A percentile compares a stretch with the other conserved stretches of the same genome.
phyloP scores from a whole-genome alignment of 2,329 filamentous ascomycete species.

The Thelonectria discophora region DNA sequence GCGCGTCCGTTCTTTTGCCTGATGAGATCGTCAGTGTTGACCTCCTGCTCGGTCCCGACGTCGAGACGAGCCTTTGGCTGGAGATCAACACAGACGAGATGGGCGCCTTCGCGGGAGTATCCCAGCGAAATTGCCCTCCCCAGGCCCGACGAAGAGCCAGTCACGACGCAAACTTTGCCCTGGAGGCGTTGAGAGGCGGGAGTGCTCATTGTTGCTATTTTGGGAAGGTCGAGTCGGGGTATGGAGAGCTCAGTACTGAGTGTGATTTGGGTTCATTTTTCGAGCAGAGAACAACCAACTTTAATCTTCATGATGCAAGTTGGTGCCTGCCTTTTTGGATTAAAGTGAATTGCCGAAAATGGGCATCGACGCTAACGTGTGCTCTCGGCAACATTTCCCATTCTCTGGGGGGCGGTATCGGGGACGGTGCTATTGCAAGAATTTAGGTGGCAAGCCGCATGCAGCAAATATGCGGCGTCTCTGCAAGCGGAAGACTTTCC shows the following conservation, averaged over 20 bases:
- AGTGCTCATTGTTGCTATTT: slow-evolving; percentile 4
- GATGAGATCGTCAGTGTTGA: slow-evolving; percentile 48
- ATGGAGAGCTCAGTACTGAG: neutral
- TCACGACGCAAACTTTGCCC: slow-evolving; percentile 52
- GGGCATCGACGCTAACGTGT: neutral
- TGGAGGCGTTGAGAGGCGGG: slow-evolving; percentile 19
- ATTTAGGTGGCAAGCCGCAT: slow-evolving; percentile 4
- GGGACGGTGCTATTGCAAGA: neutral
- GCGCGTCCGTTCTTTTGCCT: slow-evolving; percentile 44
- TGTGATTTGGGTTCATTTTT: neutral
- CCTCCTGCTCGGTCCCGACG: slow-evolving; percentile 41
- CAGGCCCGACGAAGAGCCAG: slow-evolving; percentile 56
- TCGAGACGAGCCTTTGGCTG: slow-evolving; percentile 38
- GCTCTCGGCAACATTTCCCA: slow-evolving; percentile 14
- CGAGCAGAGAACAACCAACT: neutral
- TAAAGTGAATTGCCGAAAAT: neutral
- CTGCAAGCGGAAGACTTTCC: neutral
- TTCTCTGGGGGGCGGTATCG: neutral
- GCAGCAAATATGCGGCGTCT: neutral
- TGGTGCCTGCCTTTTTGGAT: slow-evolving; percentile 1
- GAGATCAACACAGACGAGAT: slow-evolving; percentile 54
- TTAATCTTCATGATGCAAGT: neutral
- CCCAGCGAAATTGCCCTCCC: slow-evolving; percentile 56
- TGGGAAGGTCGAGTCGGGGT: neutral
- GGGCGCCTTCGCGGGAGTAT: slow-evolving; percentile 53